Evolutionary conservation across 1,284 basidiomycete genomes (phyloP).

Genomic region (Chondrostereum purpureum): DNA sequence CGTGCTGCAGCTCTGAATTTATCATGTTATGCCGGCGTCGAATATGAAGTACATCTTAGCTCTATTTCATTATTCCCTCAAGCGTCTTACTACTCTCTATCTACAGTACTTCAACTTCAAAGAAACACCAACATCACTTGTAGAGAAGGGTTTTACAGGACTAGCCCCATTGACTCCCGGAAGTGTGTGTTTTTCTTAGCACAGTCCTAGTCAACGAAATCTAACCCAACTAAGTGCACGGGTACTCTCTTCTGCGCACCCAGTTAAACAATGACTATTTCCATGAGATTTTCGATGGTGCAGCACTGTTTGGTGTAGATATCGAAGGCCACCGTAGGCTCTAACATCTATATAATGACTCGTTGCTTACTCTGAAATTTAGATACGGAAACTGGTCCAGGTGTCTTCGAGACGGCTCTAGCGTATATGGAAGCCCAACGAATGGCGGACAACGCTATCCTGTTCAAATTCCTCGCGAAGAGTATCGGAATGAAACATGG

Average conservation of each 20-base stretch:
- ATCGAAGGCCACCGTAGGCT: conserved; percentile 85
- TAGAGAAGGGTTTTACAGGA: conserved; percentile 73
- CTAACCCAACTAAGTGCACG: conserved; percentile 62
- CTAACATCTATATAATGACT: conserved; percentile 23
- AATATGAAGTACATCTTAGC: conserved; percentile 76
- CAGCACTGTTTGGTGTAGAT: conserved; percentile 67
- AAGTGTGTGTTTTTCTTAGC: conserved; percentile 43
- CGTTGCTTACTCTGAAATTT: not conserved
- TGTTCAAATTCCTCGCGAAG: conserved; percentile 93
- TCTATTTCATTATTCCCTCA: not conserved
- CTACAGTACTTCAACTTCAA: conserved; percentile 92
- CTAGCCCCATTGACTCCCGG: conserved; percentile 84
- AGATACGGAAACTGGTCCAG: conserved; percentile 96
- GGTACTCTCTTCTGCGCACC: conserved; percentile 85
- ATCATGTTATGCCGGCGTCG: conserved; percentile 73
- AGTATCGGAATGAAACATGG: conserved; percentile 86
- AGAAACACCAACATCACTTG: conserved; percentile 76
- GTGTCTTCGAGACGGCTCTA: conserved; percentile 90
- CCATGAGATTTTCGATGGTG: conserved; percentile 79
- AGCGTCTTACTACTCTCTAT: conserved; percentile 8
- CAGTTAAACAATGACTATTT: conserved; percentile 90
- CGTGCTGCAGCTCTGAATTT: conserved; percentile 44
- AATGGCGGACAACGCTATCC: conserved; percentile 92
- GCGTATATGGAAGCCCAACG: conserved; percentile 79
- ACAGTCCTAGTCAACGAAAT: not conserved